These are phyloP conservation scores for Blastobotrys aristatus DNA, from an alignment of 1,139 yeast genomes.

Conservation along the genomic window DNA sequence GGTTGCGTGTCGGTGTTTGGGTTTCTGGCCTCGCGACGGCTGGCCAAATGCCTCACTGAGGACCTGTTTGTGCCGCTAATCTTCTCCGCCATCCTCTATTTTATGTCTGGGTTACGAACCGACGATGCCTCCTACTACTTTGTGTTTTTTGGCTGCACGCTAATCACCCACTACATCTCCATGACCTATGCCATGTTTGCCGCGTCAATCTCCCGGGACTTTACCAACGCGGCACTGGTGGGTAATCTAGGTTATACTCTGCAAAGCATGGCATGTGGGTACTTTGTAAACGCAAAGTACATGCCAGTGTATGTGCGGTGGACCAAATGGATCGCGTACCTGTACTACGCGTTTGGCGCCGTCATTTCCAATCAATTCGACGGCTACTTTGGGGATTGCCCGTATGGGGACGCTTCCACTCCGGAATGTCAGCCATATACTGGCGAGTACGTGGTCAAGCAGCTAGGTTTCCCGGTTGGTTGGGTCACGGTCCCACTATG, in stretches of 20 bases:
- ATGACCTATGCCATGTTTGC: conserved; percentile 53
- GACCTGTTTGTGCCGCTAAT: conserved; percentile 61
- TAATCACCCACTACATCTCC: conserved; percentile 54
- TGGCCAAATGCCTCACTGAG: conserved; percentile 63
- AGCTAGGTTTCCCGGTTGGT: conserved; percentile 53
- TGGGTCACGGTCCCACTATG: conserved; percentile 70
- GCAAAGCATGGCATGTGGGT: conserved; percentile 78
- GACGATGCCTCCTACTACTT: conserved; percentile 49
- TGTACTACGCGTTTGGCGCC: conserved; percentile 78
- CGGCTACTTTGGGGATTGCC: conserved; percentile 56
- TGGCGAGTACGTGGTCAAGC: conserved; percentile 50
- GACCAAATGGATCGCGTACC: conserved; percentile 69
- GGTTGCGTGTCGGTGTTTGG: conserved; percentile 64
- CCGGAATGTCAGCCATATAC: conserved; percentile 39
- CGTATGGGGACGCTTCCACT: conserved; percentile 39
- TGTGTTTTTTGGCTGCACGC: conserved; percentile 52
- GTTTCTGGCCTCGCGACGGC: conserved; percentile 59
- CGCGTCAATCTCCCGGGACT: conserved; percentile 59
- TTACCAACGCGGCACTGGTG: conserved; percentile 58
- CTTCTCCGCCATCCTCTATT: conserved; percentile 45
- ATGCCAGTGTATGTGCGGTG: conserved; percentile 87
- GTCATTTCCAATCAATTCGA: conserved; percentile 61
- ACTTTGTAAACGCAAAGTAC: conserved; percentile 63
- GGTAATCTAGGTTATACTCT: conserved; percentile 63
- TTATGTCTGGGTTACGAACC: conserved; percentile 69